A percentile compares a stretch with the other conserved stretches of the same genome.
phyloP scores from a whole-genome alignment of 305 asterid genomes.

The Fraxinus albicans region DNA sequence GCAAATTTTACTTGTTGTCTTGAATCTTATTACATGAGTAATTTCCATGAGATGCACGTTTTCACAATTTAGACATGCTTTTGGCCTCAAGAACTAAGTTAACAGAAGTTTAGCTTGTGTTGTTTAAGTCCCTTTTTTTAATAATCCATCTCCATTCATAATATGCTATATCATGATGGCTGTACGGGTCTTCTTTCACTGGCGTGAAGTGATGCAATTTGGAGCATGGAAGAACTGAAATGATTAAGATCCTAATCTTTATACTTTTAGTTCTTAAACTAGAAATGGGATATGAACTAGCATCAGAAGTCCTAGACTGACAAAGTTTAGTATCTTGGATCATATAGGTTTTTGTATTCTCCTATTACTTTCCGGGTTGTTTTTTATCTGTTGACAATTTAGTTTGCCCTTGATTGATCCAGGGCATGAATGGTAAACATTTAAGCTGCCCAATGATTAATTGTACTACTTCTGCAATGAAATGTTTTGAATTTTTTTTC shows the following conservation, averaged over 20 bases:
- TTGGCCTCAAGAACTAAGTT: neutral
- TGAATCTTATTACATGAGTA: constrained; percentile 6
- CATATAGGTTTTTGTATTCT: neutral
- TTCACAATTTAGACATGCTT: neutral
- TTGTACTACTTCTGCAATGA: neutral
- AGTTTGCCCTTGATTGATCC: neutral
- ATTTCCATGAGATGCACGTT: neutral
- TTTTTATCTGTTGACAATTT: neutral
- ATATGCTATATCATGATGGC: constrained; percentile 1
- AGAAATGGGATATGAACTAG: neutral
- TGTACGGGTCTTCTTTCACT: neutral
- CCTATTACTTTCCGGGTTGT: neutral
- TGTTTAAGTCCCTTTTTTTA: neutral
- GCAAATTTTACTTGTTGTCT: neutral
- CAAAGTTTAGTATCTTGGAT: neutral
- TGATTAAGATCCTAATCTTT: neutral
- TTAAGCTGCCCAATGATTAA: neutral
- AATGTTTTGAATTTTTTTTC: neutral
- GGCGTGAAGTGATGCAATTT: neutral
- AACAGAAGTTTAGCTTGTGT: neutral
- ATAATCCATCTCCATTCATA: neutral
- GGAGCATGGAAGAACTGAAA: neutral
- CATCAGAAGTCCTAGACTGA: neutral
- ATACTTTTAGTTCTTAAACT: neutral
- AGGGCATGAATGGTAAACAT: neutral